phyloP scores from a whole-genome alignment of 352 stramenopile species.

The Phytophthora hibernalis region DNA sequence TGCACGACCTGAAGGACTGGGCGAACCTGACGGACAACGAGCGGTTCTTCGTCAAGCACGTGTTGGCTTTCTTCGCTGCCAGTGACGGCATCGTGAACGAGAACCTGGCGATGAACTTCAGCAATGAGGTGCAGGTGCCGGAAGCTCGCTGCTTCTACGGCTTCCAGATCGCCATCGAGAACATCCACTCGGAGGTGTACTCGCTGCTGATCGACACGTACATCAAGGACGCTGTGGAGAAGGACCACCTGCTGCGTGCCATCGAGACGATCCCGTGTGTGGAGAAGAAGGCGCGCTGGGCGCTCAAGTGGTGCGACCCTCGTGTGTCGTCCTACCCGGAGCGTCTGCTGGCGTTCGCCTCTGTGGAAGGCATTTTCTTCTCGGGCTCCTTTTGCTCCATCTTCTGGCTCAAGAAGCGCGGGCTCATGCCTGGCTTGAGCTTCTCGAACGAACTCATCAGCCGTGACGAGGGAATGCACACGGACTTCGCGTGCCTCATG shows the following conservation, averaged over 20 bases:
- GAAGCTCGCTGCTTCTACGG: slow-evolving; percentile 99
- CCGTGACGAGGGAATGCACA: slow-evolving; percentile 98
- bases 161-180: slow-evolving; percentile 99
- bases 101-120: slow-evolving; percentile 99
- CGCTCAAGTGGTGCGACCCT: slow-evolving; percentile 96
- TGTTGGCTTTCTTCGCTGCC: slow-evolving; percentile 99
- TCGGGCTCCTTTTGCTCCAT: slow-evolving; percentile 98
- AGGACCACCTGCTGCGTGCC: slow-evolving; percentile 94
- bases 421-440: slow-evolving; percentile 98
- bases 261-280: slow-evolving; percentile 99
- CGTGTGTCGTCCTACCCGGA: slow-evolving; percentile 95
- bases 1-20: slow-evolving; percentile 97
- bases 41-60: slow-evolving; percentile 97
- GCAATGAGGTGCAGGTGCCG: slow-evolving; percentile 96
- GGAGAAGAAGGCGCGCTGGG: slow-evolving; percentile 97
- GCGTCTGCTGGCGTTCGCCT: slow-evolving; percentile 97
- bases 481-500: slow-evolving; percentile 98
- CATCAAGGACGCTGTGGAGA: slow-evolving; percentile 96
- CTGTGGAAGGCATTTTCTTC: slow-evolving; percentile 99
- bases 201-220: slow-evolving; percentile 99
- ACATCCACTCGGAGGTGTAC: slow-evolving; percentile 99
- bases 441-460: slow-evolving; percentile 99
- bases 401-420: slow-evolving; percentile 99
- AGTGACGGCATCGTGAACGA: slow-evolving; percentile 99
- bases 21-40: slow-evolving; percentile 94